Evolutionary conservation across 768 basidiomycete species (phyloP), one percentile per base, ranked within the genome.

Genomic region (Pleurotus eryngii): DNA sequence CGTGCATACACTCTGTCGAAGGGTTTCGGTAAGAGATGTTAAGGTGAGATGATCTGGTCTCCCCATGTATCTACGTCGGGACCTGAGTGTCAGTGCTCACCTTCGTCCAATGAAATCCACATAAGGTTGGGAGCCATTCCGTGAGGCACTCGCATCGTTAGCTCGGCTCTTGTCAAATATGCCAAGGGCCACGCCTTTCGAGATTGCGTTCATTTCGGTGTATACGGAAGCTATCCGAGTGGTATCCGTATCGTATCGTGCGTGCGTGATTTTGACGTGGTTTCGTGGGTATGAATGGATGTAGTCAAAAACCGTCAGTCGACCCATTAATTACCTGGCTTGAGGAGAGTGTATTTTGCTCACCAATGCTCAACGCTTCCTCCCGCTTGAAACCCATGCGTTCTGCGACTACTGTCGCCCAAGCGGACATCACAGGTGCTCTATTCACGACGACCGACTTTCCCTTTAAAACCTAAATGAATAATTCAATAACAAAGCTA

Each of bases 391-490:
- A 98, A 2, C 94, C 91, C 60, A 97, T 77, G 39, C 86, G 79
- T 63, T 93, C 91, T 3, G 92, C 89, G 24, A 98, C 91, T 35
- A 92, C 72, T 51, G 81, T 89, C 2, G 92, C 85, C 96, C 96
- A 98, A 1, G 90, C 93, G 56, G 87, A 94, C 90, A 98, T 91
- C 46, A 98, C 78, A 0, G 96, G 96, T 1, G 96, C 95, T 20
- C 96, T 86, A 70, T 98, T 98, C 46, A 92, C 80, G 17, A 92
- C 78, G 17, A 83, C 78, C 6, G 75, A 78, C 61, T 92, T 87
- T 17, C 69, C 70, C 59, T 69, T 75, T 43, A 97, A 76, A 6
- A 76, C 68, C 90, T 93, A 26, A 59, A 46, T 46, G 3, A n/a
- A 39, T 53, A 42, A 49, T 56, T 11, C 20, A 54, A 55, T 17